Evolutionary conservation across 352 stramenopile species (phyloP).

Genomic region (Pythium scleroteichum): DNA sequence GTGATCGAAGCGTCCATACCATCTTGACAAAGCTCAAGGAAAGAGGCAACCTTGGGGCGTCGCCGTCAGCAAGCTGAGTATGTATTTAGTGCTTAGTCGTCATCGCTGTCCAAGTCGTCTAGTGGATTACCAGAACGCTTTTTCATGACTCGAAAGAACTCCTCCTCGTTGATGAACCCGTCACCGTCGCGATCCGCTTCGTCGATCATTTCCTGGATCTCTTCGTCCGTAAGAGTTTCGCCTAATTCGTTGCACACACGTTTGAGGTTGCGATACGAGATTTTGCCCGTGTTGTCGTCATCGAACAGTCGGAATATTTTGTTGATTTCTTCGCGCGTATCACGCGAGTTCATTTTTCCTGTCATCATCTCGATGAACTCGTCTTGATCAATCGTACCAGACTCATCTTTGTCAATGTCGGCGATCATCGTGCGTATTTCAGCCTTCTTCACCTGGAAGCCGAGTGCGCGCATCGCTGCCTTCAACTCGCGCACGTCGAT

Average conservation of each 20-base stretch:
- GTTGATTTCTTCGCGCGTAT: slow-evolving; percentile 89
- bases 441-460: slow-evolving; percentile 93
- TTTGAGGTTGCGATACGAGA: slow-evolving; percentile 95
- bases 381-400: slow-evolving; percentile 85
- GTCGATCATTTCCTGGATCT: slow-evolving; percentile 95
- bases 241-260: slow-evolving; percentile 87
- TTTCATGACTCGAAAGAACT: slow-evolving; percentile 96
- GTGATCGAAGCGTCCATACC: slow-evolving; percentile 24
- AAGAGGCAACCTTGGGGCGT: slow-evolving; percentile 11
- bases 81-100: slow-evolving; percentile 56
- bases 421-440: slow-evolving; percentile 93
- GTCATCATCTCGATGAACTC: slow-evolving; percentile 96
- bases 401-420: slow-evolving; percentile 95
- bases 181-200: slow-evolving; percentile 93
- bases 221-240: slow-evolving; percentile 69
- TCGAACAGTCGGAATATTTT: slow-evolving; percentile 97
- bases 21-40: slow-evolving; percentile 38
- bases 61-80: slow-evolving; percentile 11
- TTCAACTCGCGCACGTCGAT: slow-evolving; percentile 95
- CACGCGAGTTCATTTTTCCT: slow-evolving; percentile 90
- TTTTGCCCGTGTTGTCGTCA: slow-evolving; percentile 94
- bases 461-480: slow-evolving; percentile 92
- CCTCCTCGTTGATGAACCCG: slow-evolving; percentile 93
- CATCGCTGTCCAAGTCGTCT: slow-evolving; percentile 90
- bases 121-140: slow-evolving; percentile 93